Conservation (phyloP, 768 basidiomycete genomes). For the Pleurotus sapidus region DNA sequence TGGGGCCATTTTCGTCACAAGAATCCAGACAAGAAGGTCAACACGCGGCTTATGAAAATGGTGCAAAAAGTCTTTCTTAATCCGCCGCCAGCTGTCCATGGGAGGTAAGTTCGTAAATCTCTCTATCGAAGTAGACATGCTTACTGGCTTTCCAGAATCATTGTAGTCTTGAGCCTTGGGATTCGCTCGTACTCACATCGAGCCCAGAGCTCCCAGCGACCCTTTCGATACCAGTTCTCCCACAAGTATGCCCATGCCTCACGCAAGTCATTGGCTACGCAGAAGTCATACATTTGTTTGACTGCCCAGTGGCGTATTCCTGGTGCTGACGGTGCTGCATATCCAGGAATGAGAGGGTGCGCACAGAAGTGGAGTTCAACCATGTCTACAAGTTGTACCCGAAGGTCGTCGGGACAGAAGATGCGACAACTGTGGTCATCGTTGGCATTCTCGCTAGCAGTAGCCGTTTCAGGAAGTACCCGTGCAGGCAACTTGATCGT, state of each 20-base stretch:
- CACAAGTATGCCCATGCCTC: slow-evolving; percentile 22
- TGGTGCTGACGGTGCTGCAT: slow-evolving; percentile 13
- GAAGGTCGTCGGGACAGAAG: slow-evolving; percentile 17
- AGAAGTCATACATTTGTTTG: slow-evolving; percentile 19
- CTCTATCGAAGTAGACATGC: slow-evolving; percentile 5
- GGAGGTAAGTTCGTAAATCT: slow-evolving; percentile 4
- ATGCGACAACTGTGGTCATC: slow-evolving; percentile 10
- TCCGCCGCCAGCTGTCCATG: slow-evolving; percentile 25
- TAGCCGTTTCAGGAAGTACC: neutral
- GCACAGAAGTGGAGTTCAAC: slow-evolving; percentile 18
- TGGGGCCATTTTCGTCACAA: slow-evolving; percentile 26
- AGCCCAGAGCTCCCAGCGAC: slow-evolving; percentile 26
- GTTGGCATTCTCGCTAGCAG: slow-evolving; percentile 6
- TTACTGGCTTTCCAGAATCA: slow-evolving; percentile 27
- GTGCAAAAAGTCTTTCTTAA: slow-evolving; percentile 31
- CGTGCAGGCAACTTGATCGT: neutral
- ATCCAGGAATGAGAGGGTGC: slow-evolving; percentile 22
- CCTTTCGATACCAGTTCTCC: slow-evolving; percentile 21
- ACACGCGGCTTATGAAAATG: slow-evolving; percentile 27
- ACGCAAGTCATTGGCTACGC: slow-evolving; percentile 13
- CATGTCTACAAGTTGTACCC: slow-evolving; percentile 10
- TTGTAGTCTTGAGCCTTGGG: slow-evolving; percentile 24
- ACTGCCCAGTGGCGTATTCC: slow-evolving; percentile 20
- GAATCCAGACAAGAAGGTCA: slow-evolving; percentile 29
- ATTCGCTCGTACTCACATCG: slow-evolving; percentile 14